Base-by-base conservation (phyloP, 495 filamentous ascomycete genomes). In the Aspergillus heteromorphus region DNA sequence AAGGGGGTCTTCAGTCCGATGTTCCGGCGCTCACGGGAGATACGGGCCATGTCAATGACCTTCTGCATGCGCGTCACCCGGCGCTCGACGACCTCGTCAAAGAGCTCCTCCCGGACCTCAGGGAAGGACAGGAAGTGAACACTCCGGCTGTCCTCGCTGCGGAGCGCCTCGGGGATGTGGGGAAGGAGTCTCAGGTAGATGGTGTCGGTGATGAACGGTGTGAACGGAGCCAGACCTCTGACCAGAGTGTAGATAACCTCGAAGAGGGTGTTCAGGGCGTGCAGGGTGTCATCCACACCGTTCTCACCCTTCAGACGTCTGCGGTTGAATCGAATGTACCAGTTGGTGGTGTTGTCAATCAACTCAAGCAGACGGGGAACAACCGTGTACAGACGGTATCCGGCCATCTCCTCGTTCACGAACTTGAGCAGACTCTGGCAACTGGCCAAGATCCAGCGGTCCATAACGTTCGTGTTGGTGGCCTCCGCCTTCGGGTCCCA, bases 321-420 rank as follows among this genome's bases (percentile, higher is more conserved):
- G 27, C 93, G 84, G 76, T 98, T 98, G 78, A 97, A 96, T n/a
- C 92, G 83, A 66, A 98, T 98, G 70, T 98, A 98, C 95, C 95
- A 98, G 72, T 98, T 98, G 2, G 93, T 97, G 6, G 89, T 89
- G 71, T 93, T 91, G 65, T 98, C 93, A 58, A 97, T 93, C 67
- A 96, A 81, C 51, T 81, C 82, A 25, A 98, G 81, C 52, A 98
- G 73, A 48, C 87, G 83, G 16, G 95, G 93, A 49, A 97, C 92
- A 19, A 98, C 93, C 7, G 93, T 98, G 68, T 97, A 98, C 25
- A 95, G 68, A 17, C 91, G 87, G 69, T 93, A 95, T 74, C 83
- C 87, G 40, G 81, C 82, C 93, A 98, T 98, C 72, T 98, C 93
- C 65, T 91, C 79, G 67, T 98, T 92, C 34, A 97, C 89, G 65